Evolutionary conservation across 768 basidiomycete species (phyloP).

Genomic region (Chalciporus piperatus): DNA sequence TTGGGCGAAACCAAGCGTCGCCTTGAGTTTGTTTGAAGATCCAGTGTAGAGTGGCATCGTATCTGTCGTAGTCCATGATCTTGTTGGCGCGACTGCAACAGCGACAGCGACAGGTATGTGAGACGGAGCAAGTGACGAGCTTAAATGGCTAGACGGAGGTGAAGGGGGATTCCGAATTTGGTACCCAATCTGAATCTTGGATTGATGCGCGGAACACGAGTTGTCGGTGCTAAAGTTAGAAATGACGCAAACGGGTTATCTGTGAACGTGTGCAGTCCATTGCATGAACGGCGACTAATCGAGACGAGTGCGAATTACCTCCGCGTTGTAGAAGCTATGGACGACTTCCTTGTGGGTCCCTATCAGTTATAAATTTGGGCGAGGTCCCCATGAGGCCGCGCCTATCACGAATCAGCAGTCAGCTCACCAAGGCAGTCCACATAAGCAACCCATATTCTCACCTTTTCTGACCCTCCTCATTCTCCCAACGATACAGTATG

Average conservation of each 20-base stretch:
- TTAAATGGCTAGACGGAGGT: not conserved
- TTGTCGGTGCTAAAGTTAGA: not conserved
- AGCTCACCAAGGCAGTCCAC: not conserved
- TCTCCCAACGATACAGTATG: constrained; percentile 9
- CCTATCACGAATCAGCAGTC: not conserved
- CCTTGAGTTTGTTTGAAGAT: constrained; percentile 37
- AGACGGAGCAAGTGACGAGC: not conserved
- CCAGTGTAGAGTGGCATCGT: constrained; percentile 30
- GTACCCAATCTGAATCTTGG: not conserved
- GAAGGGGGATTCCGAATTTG: not conserved
- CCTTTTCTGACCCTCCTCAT: not conserved
- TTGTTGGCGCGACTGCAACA: constrained; percentile 3
- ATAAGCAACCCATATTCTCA: constrained; percentile 14
- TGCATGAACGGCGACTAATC: constrained; percentile 4
- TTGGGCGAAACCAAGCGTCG: constrained; percentile 54
- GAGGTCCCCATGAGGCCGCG: constrained; percentile 1
- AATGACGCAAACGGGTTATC: not conserved
- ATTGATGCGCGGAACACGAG: not conserved
- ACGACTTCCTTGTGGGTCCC: not conserved
- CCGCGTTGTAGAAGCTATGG: constrained; percentile 10
- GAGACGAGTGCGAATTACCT: constrained; percentile 1
- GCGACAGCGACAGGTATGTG: not conserved
- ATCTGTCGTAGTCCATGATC: constrained; percentile 34
- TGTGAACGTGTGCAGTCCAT: not conserved
- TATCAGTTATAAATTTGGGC: constrained; percentile 4